Base-by-base conservation (phyloP, 2,329 filamentous ascomycete genomes). In the Diaporthe sp. region DNA sequence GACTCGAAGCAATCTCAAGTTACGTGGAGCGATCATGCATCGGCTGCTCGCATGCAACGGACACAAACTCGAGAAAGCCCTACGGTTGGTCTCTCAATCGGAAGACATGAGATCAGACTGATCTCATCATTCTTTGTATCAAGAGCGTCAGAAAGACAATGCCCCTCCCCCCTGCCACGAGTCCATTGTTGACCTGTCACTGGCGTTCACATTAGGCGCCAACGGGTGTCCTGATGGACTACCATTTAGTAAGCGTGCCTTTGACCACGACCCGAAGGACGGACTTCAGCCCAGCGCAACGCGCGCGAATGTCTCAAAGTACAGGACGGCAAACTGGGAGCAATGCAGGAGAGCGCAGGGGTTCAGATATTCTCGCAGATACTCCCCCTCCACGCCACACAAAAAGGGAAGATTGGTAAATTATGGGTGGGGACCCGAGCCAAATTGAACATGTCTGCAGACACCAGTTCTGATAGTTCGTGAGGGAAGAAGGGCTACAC, bases 271-370 rank as follows among this genome's bases (percentile, higher is more conserved):
- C 19, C 28, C 13, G 39, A 34, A 44, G 2, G 42, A 22, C 15
- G 19, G 44, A 51, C 39, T 46, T 19, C 15, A 28, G 60, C 60
- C 60, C 28, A 49, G 25, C 44, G 65, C 31, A 12, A 28, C 42
- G n/a, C 22, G 22, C 31, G 15, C 8, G 31, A 17, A 17, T 53
- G 65, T 68, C 65, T 53, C 65, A 53, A 68, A 39, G 31, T 42
- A 53, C 22, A 68, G 46, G 31, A 53, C 46, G 34, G 42, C 31
- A 25, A 55, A 31, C 65, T 17, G 62, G 13, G 31, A 51, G 19
- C 46, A 53, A 68, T 68, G 65, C 46, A 68, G 65, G 46, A 25
- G 31, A 53, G 28, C 34, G 28, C 65, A 68, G 13, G 65, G 65
- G 65, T 68, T 68, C 46, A 31, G 31, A 51, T 46, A 68, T 42